phyloP scores from a whole-genome alignment of 306 rosid genomes.

The Quercus alba region DNA sequence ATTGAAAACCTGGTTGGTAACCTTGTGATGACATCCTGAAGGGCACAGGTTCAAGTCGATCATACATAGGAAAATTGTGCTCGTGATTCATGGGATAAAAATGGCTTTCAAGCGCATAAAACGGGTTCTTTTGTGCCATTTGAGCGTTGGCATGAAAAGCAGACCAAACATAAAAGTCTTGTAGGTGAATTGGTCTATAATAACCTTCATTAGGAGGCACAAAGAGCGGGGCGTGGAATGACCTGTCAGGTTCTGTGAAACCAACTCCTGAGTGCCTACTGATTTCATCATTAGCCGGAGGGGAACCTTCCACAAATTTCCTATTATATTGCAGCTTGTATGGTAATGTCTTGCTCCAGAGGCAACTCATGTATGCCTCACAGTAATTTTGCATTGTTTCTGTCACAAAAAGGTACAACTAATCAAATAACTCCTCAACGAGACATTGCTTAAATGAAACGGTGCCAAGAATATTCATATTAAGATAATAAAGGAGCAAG shows the following conservation, averaged over 20 bases:
- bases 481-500: background rate
- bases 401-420: constrained; percentile 3
- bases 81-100: constrained; percentile 1
- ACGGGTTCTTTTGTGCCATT: background rate
- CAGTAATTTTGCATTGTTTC: constrained; percentile 8
- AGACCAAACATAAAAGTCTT: constrained; percentile 4
- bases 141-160: constrained; percentile 9
- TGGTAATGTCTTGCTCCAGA: constrained; percentile 3
- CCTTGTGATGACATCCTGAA: constrained; percentile 6
- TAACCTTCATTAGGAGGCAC: constrained; percentile 6
- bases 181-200: constrained; percentile 13
- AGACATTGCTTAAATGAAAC: background rate
- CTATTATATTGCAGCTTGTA: background rate
- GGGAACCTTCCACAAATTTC: constrained; percentile 1
- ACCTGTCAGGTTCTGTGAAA: background rate
- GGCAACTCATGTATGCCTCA: constrained; percentile 10
- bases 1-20: constrained; percentile 1
- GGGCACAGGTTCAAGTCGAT: constrained; percentile 5
- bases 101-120: constrained; percentile 2
- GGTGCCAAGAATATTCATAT: background rate
- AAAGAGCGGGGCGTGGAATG: background rate
- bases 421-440: background rate
- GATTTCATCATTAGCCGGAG: constrained; percentile 1
- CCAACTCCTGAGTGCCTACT: background rate
- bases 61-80: constrained; percentile 1